These are phyloP conservation scores for Cardiosporidium cionae DNA, from an alignment of 169 alveolate species.

Conservation along the genomic window DNA sequence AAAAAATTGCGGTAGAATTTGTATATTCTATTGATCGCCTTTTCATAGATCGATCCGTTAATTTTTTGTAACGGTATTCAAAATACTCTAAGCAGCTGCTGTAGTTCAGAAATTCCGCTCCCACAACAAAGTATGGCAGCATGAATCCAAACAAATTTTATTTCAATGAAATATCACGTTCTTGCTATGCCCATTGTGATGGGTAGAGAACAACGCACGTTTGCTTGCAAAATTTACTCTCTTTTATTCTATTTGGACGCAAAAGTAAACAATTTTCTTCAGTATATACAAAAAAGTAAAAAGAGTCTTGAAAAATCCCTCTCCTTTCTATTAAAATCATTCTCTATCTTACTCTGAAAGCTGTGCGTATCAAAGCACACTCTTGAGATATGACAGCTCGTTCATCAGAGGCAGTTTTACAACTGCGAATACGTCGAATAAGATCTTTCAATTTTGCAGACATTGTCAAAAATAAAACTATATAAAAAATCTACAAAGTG, in stretches of 20 bases:
- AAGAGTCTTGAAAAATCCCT: neutral
- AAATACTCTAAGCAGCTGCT: no score
- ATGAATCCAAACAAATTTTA: no score
- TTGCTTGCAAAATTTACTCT: neutral
- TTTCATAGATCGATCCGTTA: no score
- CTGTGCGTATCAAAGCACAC: constrained; percentile 94
- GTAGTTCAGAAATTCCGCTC: no score
- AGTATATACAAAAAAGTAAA: neutral
- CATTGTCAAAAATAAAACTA: constrained; percentile 29
- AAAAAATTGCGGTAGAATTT: no score
- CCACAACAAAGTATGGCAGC: no score
- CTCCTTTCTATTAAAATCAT: neutral
- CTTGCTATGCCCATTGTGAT: no score
- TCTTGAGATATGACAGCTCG: constrained; percentile 95
- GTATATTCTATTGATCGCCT: no score
- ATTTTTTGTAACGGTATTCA: no score
- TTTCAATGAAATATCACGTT: no score
- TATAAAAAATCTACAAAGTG: no score
- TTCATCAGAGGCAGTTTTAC: constrained; percentile 99
- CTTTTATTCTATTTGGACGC: neutral
- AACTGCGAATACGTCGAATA: constrained; percentile 91
- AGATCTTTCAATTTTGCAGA: constrained; percentile 87
- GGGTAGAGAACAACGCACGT: neutral
- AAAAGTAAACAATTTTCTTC: neutral
- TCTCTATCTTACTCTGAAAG: constrained; percentile 65